phyloP scores from a whole-genome alignment of 139 green algal species.

The Closterium sp. region DNA sequence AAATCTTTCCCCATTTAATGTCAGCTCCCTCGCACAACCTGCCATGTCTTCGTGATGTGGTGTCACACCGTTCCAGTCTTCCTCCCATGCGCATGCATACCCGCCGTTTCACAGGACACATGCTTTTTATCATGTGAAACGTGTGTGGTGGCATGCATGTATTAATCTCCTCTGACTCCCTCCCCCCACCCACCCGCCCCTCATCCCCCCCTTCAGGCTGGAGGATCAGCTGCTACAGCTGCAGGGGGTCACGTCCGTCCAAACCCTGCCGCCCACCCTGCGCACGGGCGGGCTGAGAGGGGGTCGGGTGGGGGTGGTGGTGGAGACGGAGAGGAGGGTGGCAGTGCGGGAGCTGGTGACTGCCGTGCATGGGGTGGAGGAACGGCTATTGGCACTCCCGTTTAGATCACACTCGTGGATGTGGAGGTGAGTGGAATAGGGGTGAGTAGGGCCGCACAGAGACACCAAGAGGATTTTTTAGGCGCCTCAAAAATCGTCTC shows the following conservation, averaged over 20 bases:
- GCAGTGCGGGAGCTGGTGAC: neutral
- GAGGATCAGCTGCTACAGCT: slow-evolving; percentile 11
- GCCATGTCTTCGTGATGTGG: no score
- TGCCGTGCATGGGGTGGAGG: slow-evolving; percentile 27
- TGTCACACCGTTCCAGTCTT: no score
- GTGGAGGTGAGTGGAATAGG: slow-evolving; percentile 29
- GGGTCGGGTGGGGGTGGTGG: slow-evolving; percentile 2
- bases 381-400: slow-evolving; percentile 23
- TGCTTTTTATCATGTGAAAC: no score
- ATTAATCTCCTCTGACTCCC: neutral
- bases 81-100: no score
- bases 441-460: neutral
- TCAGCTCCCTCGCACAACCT: no score
- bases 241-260: slow-evolving; percentile 17
- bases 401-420: slow-evolving; percentile 31
- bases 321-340: slow-evolving; percentile 19
- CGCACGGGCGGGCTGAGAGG: slow-evolving; percentile 19
- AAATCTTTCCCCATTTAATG: no score
- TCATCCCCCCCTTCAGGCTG: neutral
- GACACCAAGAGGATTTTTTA: neutral
- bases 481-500: neutral
- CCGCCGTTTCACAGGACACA: no score
- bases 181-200: neutral
- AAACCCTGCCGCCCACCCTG: slow-evolving; percentile 10
- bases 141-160: no score